Evolutionary conservation across 768 basidiomycete species (phyloP).

Genomic region (Termitomyces sp.): DNA sequence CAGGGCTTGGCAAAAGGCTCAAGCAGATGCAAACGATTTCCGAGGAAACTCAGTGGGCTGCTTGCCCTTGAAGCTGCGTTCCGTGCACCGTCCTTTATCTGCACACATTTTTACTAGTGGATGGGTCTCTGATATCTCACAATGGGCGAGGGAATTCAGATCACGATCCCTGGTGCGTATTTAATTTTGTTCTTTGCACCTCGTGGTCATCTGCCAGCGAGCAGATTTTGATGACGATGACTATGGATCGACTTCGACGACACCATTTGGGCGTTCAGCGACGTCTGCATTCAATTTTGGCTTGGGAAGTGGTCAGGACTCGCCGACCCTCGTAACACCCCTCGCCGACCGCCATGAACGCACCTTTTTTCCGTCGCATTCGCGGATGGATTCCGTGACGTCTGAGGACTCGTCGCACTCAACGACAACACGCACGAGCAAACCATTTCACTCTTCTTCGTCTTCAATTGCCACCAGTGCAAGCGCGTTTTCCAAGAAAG

Average conservation of each 20-base stretch:
- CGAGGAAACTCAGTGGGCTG: slow-evolving; percentile 5
- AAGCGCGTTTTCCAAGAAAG: slow-evolving; percentile 67
- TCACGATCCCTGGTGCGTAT: slow-evolving; percentile 56
- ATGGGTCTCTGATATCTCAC: slow-evolving; percentile 13
- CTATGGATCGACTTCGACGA: slow-evolving; percentile 46
- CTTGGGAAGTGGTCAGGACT: slow-evolving; percentile 51
- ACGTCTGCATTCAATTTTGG: slow-evolving; percentile 35
- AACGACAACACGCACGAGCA: slow-evolving; percentile 41
- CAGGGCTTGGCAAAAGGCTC: slow-evolving; percentile 6
- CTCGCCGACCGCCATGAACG: slow-evolving; percentile 45
- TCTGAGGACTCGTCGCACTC: slow-evolving; percentile 75
- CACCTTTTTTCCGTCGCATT: slow-evolving; percentile 61
- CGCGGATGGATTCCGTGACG: slow-evolving; percentile 71
- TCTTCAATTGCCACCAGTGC: slow-evolving; percentile 58
- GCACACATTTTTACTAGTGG: slow-evolving; percentile 7
- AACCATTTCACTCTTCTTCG: slow-evolving; percentile 67
- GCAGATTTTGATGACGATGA: slow-evolving; percentile 76
- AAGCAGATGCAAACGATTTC: slow-evolving; percentile 9
- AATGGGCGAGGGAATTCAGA: slow-evolving; percentile 51
- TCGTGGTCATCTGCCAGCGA: slow-evolving; percentile 4
- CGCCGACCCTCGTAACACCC: slow-evolving; percentile 57
- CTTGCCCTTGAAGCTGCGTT: not conserved
- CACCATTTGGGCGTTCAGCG: slow-evolving; percentile 64
- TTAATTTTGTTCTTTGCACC: slow-evolving; percentile 2
- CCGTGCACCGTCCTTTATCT: slow-evolving; percentile 5